Base-by-base conservation (phyloP, 441 rosid species). In the Pelargonium myrrhifolium region DNA sequence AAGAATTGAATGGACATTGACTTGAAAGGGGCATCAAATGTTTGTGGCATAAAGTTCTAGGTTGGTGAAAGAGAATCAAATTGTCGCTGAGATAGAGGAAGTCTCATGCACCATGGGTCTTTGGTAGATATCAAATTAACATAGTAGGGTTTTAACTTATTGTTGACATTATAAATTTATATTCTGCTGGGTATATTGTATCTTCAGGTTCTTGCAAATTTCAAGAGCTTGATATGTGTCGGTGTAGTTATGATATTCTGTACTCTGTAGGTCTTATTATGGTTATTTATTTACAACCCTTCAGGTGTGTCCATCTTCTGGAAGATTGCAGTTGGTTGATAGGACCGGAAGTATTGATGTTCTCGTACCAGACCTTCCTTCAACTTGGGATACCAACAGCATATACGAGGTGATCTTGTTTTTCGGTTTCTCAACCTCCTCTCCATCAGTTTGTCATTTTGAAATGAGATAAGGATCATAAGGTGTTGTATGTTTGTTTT, bases 301-400 rank as follows among this genome's bases (percentile, higher is more conserved):
- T 20, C 79, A 87, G 99, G 74, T 86, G 68, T 87, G 86, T 72
- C 75, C 84, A 58, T 77, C 83, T 67, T 78, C 89, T 62, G 96
- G 96, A 85, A 87, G 84, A 77, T 76, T 91, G 72, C 96, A 89
- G 78, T 74, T 94, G 69, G 84, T 81, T 82, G 97, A 94, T 81
- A 69, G 72, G 63, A 89, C 84, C 55, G 87, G 90, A 76, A 77
- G 87, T 77, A 80, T 91, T 64, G 86, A 91, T 84, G 88, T 80
- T 68, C 72, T 89, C 64, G 63, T 83, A 69, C 90, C 94, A 22
- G 89, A 88, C 75, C 79, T 91, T 74, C 81, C 85, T 74, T 77
- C 87, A 66, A 71, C 77, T 72, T 82, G 90, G 90, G 73, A 73
- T 55, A 64, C 72, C 65, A 64, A 68, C 71, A 71, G 74, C 67